Conservation (phyloP, 2,329 filamentous ascomycete genomes). For the Intubia oerlemansii region DNA sequence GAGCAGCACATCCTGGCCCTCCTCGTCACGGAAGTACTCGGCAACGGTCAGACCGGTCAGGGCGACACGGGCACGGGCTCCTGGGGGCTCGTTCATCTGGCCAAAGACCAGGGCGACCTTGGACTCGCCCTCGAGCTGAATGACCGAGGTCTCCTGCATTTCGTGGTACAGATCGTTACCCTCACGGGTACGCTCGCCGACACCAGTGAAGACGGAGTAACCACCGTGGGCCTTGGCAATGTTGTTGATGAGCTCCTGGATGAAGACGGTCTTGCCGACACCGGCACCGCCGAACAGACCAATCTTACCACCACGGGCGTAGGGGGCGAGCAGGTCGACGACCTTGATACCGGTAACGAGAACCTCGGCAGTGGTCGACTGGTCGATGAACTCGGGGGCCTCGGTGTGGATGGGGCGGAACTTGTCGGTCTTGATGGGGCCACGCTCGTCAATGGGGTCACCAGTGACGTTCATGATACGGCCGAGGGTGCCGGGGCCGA, state of each 20-base stretch:
- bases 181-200: constrained; percentile 99
- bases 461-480: constrained; percentile 99
- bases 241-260: constrained; percentile 99
- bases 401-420: constrained; percentile 83
- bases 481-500: constrained; percentile 80
- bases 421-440: constrained; percentile 88
- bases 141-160: constrained; percentile 99
- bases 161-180: constrained; percentile 99
- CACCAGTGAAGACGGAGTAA: constrained; percentile 99
- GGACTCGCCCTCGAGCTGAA: constrained; percentile 96
- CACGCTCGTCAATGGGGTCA: constrained; percentile 99
- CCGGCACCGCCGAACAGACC: constrained; percentile 99
- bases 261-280: constrained; percentile 99
- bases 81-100: constrained; percentile 99
- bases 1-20: constrained; percentile 91
- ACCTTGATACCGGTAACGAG: constrained; percentile 99
- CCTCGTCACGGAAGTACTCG: constrained; percentile 59
- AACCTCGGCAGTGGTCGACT: constrained; percentile 91
- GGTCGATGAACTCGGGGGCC: constrained; percentile 76
- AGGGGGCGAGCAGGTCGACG: constrained; percentile 94
- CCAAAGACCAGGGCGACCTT: constrained; percentile 99
- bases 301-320: constrained; percentile 99
- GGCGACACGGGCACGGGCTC: constrained; percentile 98
- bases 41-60: constrained; percentile 70
- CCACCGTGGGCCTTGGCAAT: constrained; percentile 99